phyloP scores from a whole-genome alignment of 768 basidiomycete genomes.

The Suillus weaverae region DNA sequence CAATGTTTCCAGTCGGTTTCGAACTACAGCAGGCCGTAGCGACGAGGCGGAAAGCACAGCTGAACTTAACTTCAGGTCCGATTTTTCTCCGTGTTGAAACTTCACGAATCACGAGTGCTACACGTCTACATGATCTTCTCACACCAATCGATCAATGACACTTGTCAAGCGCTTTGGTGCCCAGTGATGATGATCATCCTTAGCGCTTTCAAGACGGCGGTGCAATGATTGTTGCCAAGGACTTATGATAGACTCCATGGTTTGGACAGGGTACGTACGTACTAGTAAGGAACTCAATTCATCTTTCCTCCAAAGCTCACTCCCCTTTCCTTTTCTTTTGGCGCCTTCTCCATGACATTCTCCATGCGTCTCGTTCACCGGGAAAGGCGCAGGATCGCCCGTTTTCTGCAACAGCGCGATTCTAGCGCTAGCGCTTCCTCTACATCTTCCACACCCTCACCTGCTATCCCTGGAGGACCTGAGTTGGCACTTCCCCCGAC shows the following conservation, averaged over 20 bases:
- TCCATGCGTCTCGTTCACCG: background rate
- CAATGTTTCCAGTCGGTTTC: background rate
- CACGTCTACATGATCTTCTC: background rate
- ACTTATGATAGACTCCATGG: background rate
- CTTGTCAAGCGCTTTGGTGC: background rate
- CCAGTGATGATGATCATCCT: background rate
- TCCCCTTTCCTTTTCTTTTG: background rate
- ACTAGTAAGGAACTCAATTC: background rate
- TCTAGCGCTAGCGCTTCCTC: background rate
- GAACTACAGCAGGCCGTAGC: background rate
- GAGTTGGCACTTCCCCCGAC: conserved; percentile 10
- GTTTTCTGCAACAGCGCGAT: background rate
- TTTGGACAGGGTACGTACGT: background rate
- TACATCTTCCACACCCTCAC: conserved; percentile 10
- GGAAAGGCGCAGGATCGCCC: conserved; percentile 3
- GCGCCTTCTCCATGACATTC: background rate
- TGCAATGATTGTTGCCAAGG: conserved; percentile 4
- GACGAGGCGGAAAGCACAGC: background rate
- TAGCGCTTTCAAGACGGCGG: background rate
- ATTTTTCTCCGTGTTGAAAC: background rate
- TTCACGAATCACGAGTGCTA: too few species aligned
- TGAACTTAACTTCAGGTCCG: background rate
- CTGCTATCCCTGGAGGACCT: conserved; percentile 8
- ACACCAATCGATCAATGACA: background rate
- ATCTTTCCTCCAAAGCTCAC: background rate